Evolutionary conservation across 371 early-diverging fungal species (phyloP).

Genomic region (Neoconidiobolus thromboides): DNA sequence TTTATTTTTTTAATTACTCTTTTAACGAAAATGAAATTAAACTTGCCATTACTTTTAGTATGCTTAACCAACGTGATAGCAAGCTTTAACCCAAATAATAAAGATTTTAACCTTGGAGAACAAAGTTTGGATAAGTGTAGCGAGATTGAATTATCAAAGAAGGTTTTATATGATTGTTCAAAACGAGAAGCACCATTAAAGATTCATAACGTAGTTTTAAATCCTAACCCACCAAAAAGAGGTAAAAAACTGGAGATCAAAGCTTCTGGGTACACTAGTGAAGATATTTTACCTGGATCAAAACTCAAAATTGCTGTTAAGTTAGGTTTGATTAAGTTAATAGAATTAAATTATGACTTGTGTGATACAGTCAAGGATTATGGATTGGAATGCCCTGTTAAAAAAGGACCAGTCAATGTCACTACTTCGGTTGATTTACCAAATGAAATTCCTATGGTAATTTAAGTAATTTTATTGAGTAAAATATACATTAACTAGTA

Average conservation of each 20-base stretch:
- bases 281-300: not conserved
- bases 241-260: not conserved
- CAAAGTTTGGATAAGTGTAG: no score
- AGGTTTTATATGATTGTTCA: no score
- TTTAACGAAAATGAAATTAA: no score
- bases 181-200: no score
- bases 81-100: no score
- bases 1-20: no score
- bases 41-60: no score
- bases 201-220: conserved; percentile 4
- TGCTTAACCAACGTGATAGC: no score
- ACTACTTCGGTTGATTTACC: not conserved
- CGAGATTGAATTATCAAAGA: no score
- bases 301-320: not conserved
- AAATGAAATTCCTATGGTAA: not conserved
- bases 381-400: not conserved
- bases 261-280: not conserved
- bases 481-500: no score
- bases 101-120: no score
- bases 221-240: not conserved
- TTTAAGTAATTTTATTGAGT: not conserved
- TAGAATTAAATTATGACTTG: not conserved
- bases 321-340: not conserved
- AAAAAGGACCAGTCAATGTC: not conserved
- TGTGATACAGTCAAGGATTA: not conserved